Evolutionary conservation across 2,329 filamentous ascomycete species (phyloP).

Genomic region (Onygena corvina): DNA sequence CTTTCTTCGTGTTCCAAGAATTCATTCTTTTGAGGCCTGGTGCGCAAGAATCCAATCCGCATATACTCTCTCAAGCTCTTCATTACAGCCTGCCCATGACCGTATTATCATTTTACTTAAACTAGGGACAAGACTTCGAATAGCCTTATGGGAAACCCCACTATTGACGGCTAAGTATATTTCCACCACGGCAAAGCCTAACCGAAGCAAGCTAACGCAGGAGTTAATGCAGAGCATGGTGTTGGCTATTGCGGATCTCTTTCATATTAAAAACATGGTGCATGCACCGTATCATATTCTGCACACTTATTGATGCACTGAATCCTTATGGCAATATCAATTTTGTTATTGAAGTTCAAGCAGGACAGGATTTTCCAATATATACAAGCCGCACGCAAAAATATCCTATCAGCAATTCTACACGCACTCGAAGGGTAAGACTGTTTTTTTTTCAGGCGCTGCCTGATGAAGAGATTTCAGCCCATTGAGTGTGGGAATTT

Average conservation of each 20-base stretch:
- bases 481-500: background rate
- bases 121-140: background rate
- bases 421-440: too few species aligned
- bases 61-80: too few species aligned
- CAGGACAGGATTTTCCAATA: too few species aligned
- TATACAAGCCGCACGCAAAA: too few species aligned
- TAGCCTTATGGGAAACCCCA: background rate
- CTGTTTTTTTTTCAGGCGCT: too few species aligned
- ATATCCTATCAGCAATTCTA: too few species aligned
- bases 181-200: background rate
- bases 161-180: background rate
- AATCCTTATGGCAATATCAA: background rate
- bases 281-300: background rate
- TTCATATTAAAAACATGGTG: background rate
- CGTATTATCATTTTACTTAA: background rate
- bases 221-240: constrained; percentile 2
- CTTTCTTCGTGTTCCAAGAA: constrained; percentile 1
- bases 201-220: constrained; percentile 1
- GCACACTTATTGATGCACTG: background rate
- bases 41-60: too few species aligned
- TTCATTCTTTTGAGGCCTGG: too few species aligned
- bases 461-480: too few species aligned
- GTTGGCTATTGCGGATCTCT: background rate
- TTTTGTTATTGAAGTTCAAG: too few species aligned
- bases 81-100: background rate